Conservation (phyloP, 805 yeast species). For the Kodamaea fukazawae region DNA sequence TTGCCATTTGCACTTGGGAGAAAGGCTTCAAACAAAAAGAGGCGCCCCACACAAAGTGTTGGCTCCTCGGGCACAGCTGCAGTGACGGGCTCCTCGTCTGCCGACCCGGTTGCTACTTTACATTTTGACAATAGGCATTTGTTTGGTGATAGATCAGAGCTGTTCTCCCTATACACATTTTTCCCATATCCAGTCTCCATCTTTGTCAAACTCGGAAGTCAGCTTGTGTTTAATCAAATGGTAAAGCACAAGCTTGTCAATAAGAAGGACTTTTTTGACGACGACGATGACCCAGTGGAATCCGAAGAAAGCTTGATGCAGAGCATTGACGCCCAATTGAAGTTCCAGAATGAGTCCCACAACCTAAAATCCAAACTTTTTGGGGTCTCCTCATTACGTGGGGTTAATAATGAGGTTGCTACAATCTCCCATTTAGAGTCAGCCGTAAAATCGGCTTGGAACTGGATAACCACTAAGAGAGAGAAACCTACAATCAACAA, state of each 20-base stretch:
- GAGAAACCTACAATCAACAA: constrained; percentile 17
- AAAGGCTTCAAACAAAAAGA: constrained; percentile 16
- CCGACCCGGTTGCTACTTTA: constrained; percentile 5
- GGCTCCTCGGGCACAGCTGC: constrained; percentile 2
- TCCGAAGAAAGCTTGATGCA: constrained; percentile 19
- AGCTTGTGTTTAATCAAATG: constrained; percentile 19
- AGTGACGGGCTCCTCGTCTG: neutral
- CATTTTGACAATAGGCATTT: constrained; percentile 11
- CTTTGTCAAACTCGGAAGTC: constrained; percentile 19
- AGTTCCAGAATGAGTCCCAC: constrained; percentile 24
- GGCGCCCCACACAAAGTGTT: neutral
- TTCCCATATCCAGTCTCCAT: constrained; percentile 41
- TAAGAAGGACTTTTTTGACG: constrained; percentile 18
- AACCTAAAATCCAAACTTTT: constrained; percentile 35
- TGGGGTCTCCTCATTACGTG: constrained; percentile 40
- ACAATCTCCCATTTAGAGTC: constrained; percentile 29
- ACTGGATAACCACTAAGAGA: constrained; percentile 20
- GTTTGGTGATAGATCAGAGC: constrained; percentile 28
- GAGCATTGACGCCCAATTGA: constrained; percentile 4
- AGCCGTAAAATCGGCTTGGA: constrained; percentile 19
- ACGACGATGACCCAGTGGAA: constrained; percentile 19
- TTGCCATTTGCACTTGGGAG: constrained; percentile 32
- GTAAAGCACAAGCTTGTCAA: constrained; percentile 23
- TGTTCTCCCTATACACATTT: constrained; percentile 37
- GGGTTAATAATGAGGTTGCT: constrained; percentile 34